Evolutionary conservation across 176 grass and related monocot genomes (phyloP).

Genomic region (Panicum miliaceum): DNA sequence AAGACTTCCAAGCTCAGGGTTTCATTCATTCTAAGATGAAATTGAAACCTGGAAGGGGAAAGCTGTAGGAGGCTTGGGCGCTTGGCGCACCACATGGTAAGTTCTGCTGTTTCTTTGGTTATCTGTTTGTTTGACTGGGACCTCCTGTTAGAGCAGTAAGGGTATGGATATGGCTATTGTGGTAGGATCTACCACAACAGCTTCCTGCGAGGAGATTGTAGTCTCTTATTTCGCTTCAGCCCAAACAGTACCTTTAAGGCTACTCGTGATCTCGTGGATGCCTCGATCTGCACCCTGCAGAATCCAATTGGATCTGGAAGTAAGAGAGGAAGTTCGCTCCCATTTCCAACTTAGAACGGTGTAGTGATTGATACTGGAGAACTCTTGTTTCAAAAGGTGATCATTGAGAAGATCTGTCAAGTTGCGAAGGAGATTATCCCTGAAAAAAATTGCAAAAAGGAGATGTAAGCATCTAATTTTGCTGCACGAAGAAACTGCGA

Average conservation of each 20-base stretch:
- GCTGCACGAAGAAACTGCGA: too few relatives aligned
- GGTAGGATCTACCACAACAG: not conserved
- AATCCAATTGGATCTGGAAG: slow-evolving; percentile 8
- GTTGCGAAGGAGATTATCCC: not conserved
- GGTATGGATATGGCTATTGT: not conserved
- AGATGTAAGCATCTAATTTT: too few relatives aligned
- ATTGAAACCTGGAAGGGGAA: not conserved
- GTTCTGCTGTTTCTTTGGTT: not conserved
- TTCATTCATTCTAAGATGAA: too few relatives aligned
- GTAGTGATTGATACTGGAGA: not conserved
- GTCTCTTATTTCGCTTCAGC: not conserved
- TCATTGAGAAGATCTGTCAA: not conserved
- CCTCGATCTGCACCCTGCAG: slow-evolving; percentile 2
- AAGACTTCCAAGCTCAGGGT: not conserved
- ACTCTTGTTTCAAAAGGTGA: not conserved
- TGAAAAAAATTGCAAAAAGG: too few relatives aligned
- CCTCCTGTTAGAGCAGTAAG: not conserved
- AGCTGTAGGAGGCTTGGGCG: slow-evolving; percentile 2
- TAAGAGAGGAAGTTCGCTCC: not conserved
- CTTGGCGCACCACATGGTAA: slow-evolving; percentile 19
- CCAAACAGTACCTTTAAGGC: not conserved
- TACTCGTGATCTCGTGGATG: not conserved
- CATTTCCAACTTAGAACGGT: slow-evolving; percentile 14
- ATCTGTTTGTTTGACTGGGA: not conserved
- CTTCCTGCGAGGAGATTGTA: too few relatives aligned